Percentiles rank a stretch among this genome's conserved stretches.
Conservation (phyloP, 768 basidiomycete genomes). For the Imleria badia region DNA sequence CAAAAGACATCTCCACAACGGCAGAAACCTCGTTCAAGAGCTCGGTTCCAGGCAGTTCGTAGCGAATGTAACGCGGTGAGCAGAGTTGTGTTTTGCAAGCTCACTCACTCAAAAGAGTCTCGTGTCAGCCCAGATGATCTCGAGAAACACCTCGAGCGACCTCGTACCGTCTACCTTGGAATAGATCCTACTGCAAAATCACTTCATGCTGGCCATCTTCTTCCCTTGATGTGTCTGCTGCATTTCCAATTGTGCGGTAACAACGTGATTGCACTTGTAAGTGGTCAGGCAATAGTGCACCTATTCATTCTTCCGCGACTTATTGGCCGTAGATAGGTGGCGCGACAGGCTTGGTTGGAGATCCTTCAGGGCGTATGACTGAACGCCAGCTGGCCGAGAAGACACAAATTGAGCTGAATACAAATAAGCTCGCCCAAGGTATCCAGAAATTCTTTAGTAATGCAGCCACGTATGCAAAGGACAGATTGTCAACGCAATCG, state of each 20-base stretch:
- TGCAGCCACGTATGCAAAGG: slow-evolving; percentile 59
- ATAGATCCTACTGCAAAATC: slow-evolving; percentile 91
- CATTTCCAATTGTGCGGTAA: slow-evolving; percentile 92
- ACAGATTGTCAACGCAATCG: slow-evolving; percentile 24
- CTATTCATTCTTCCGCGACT: slow-evolving; percentile 3
- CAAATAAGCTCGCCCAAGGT: slow-evolving; percentile 56
- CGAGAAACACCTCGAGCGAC: slow-evolving; percentile 32
- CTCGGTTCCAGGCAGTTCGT: slow-evolving; percentile 33
- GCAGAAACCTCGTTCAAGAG: slow-evolving; percentile 33
- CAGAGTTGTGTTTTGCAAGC: background rate
- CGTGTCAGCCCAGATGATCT: slow-evolving; percentile 43
- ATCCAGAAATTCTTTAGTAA: slow-evolving; percentile 72
- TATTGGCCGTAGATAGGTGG: slow-evolving; percentile 76
- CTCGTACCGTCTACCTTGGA: slow-evolving; percentile 75
- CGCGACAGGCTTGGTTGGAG: slow-evolving; percentile 94
- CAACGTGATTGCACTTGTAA: slow-evolving; percentile 76
- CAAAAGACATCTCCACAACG: slow-evolving; percentile 18
- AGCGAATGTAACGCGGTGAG: slow-evolving; percentile 39
- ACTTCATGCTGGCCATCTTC: slow-evolving; percentile 90
- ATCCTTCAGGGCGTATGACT: slow-evolving; percentile 85
- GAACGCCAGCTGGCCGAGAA: slow-evolving; percentile 73
- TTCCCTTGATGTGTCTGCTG: slow-evolving; percentile 82
- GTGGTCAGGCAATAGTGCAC: slow-evolving; percentile 25
- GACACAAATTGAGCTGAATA: slow-evolving; percentile 64
- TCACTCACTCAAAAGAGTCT: background rate